Evolutionary conservation across 768 basidiomycete species (phyloP), one percentile per base, ranked within the genome.

Genomic region (Tricholoma saponaceum): DNA sequence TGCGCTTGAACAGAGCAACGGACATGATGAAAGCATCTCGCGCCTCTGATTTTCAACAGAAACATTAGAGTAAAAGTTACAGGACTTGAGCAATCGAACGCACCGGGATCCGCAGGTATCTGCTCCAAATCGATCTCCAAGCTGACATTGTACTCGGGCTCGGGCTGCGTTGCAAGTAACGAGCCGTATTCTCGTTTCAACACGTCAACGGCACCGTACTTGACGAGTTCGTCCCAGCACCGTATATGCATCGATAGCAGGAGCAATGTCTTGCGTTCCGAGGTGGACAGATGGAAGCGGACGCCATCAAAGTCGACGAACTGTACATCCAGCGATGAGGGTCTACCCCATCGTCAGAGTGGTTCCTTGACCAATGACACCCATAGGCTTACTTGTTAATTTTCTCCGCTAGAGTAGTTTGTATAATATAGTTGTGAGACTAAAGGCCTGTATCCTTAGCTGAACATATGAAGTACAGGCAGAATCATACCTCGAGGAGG

Each of bases 241-340:
- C 92, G 88, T 58, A 98, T 95, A 71, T 88, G 87, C 94, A 99
- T 98, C 28, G 96, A 98, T 20, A 99, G 82, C 37, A 91, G 76
- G 20, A 98, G 77, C 4, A 79, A 68, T 0, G 89, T 87, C 78
- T 96, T 92, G 69, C 88, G 85, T 22, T 90, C 85, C 3, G 90
- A 90, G 0, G 95, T 95, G 13, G 91, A 91, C 49, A 98, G 74
- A 71, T 90, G 95, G 75, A 98, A 99, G 44, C 94, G 85, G 54
- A 98, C 95, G 51, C 93, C 90, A 70, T 99, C 97, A 64, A 94
- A 99, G 75, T 99, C 97, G 54, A 98, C 97, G 65, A 99, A 99
- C 57, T 92, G 84, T 56, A 98, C 89, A 76, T 99, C 97, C 59
- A 98, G 79, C 28, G 90, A 86, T 5, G 90, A 85, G 13, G 96